Evolutionary conservation across 805 yeast species (phyloP).

Genomic region (Candida caryicola): DNA sequence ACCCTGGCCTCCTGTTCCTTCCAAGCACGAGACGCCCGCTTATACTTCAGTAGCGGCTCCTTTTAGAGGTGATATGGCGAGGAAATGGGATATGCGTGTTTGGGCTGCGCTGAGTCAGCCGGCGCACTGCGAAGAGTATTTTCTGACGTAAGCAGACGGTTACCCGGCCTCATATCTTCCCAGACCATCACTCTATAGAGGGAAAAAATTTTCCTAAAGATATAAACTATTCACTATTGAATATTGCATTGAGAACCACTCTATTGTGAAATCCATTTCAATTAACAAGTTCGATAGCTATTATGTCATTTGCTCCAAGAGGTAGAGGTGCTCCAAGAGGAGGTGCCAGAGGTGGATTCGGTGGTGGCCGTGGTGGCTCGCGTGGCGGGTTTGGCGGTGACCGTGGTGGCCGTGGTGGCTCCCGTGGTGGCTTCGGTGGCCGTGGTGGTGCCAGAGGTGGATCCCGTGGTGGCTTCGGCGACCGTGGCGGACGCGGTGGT

Average conservation of each 20-base stretch:
- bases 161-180: slow-evolving; percentile 10
- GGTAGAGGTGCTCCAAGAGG: slow-evolving; percentile 56
- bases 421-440: slow-evolving; percentile 32
- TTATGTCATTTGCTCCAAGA: slow-evolving; percentile 79
- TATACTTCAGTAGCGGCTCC: no score
- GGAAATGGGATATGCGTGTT: background rate
- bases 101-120: background rate
- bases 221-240: background rate
- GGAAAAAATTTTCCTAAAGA: slow-evolving; percentile 11
- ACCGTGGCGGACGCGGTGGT: slow-evolving; percentile 33
- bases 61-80: no score
- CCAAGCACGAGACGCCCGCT: no score
- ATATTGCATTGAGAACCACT: background rate
- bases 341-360: slow-evolving; percentile 37
- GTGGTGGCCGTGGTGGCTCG: slow-evolving; percentile 27
- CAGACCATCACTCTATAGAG: slow-evolving; percentile 3
- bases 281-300: slow-evolving; percentile 8
- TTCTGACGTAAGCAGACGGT: slow-evolving; percentile 2
- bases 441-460: slow-evolving; percentile 46
- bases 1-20: no score
- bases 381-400: slow-evolving; percentile 55
- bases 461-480: slow-evolving; percentile 31
- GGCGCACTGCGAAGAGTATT: background rate
- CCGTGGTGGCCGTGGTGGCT: slow-evolving; percentile 54
- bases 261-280: background rate